Evolutionary conservation across 345 rosid genomes (phyloP), one percentile per base, ranked within the genome.

Genomic region (Populus ilicifolia): DNA sequence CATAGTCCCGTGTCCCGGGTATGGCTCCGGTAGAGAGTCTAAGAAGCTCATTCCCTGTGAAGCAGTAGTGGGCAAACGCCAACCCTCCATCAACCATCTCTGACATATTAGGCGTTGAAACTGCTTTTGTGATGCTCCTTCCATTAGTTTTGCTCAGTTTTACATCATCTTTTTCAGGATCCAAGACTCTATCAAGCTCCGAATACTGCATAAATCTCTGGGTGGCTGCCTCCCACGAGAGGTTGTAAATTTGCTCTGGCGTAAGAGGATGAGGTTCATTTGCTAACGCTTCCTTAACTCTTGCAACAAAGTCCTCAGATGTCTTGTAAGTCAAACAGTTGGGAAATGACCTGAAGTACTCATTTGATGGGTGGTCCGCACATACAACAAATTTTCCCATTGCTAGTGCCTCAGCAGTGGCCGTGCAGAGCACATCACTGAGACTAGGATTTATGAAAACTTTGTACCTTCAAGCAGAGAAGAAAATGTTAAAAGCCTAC

Each of bases 201-300:
- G 99, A 93, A 75, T 88, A 88, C 76, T 93, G 93, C 80, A 88
- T 80, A 79, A 96, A 96, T 85, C 98, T 93, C 75, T 92, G 89
- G 25, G 97, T 96, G 14, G 99, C 98, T 67, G 99, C 99, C 80
- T 96, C 99, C 99, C 99, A 93, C 3, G 99, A 93, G 21, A 96
- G 96, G 72, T 83, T 79, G 77, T 92, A 91, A 75, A 85, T 89
- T 84, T 96, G 97, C 77, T 91, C 94, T 0, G 93, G 89, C 5
- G 94, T 92, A 63, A 96, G 94, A 1, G 97, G 98, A 25, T 82
- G 89, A 59, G 99, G 99, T 72, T 96, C 99, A 63, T 84, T 93
- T 16, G 80, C 87, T 74, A 96, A 81, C 71, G 99, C 99, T 84
- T 96, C 94, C 78, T 84, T 90, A 78, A 93, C 94, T 84, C 89